phyloP scores from a whole-genome alignment of 768 basidiomycete species.

The Trametes cinnabarina region DNA sequence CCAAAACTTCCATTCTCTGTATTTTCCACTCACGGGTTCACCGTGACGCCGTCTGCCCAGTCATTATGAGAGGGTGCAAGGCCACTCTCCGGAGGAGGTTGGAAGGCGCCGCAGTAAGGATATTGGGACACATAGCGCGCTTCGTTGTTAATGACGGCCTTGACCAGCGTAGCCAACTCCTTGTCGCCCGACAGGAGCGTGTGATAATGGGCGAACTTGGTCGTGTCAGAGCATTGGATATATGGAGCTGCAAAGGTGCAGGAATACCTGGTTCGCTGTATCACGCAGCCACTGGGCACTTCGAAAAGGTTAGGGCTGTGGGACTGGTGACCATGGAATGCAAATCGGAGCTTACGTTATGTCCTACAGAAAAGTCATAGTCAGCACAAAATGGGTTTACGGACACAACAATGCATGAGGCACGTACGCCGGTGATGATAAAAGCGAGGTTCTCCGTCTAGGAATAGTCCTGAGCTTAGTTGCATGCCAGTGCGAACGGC shows the following conservation, averaged over 20 bases:
- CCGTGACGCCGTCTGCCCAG: slow-evolving; percentile 66
- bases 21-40: slow-evolving; percentile 65
- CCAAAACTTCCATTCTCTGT: background rate
- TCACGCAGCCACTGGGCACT: slow-evolving; percentile 86
- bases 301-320: background rate
- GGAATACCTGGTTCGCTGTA: slow-evolving; percentile 68
- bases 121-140: slow-evolving; percentile 68
- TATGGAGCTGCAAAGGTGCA: background rate
- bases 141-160: slow-evolving; percentile 82
- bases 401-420: background rate
- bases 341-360: too few relatives aligned
- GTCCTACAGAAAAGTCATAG: slow-evolving; percentile 55
- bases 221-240: background rate
- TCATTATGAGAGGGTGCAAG: slow-evolving; percentile 61
- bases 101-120: slow-evolving; percentile 81
- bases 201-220: slow-evolving; percentile 70
- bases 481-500: background rate
- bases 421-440: slow-evolving; percentile 71
- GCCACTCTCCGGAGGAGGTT: slow-evolving; percentile 75
- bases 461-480: background rate
- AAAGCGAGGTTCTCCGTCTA: slow-evolving; percentile 72
- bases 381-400: background rate
- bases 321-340: too few relatives aligned
- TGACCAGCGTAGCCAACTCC: slow-evolving; percentile 62
- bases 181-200: slow-evolving; percentile 54